phyloP scores from a whole-genome alignment of 768 basidiomycete genomes.

The Suillus spraguei region DNA sequence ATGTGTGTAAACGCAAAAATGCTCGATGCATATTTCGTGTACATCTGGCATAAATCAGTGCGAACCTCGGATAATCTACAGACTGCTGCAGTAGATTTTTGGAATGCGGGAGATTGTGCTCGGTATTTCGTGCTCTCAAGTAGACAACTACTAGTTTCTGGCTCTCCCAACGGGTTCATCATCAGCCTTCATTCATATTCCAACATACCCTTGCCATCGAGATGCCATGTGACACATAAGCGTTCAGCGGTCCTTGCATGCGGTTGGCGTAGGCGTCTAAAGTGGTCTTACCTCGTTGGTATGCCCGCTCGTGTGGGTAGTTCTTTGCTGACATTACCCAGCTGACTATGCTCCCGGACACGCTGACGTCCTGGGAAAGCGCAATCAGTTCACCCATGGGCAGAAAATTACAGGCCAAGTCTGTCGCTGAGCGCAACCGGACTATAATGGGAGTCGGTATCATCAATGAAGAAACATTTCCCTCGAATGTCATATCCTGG shows the following conservation, averaged over 20 bases:
- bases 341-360: neutral
- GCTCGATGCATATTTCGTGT: slow-evolving; percentile 15
- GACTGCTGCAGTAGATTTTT: too few species aligned
- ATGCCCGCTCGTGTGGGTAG: neutral
- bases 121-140: neutral
- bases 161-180: neutral
- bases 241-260: neutral
- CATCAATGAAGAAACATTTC: neutral
- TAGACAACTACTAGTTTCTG: neutral
- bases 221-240: neutral
- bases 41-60: neutral
- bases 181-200: neutral
- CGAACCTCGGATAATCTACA: neutral
- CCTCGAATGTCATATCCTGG: slow-evolving; percentile 5
- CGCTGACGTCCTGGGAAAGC: neutral
- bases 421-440: neutral
- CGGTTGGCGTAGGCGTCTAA: neutral
- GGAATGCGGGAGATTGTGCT: neutral
- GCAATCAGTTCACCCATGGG: neutral
- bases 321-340: neutral
- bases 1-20: slow-evolving; percentile 12
- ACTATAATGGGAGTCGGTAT: neutral
- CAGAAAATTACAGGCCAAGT: neutral
- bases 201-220: neutral
- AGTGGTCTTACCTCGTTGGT: neutral